A percentile compares a stretch with the other conserved stretches of the same genome.
phyloP scores from a whole-genome alignment of 2,329 filamentous ascomycete species.

The Paramyrothecium roridum region DNA sequence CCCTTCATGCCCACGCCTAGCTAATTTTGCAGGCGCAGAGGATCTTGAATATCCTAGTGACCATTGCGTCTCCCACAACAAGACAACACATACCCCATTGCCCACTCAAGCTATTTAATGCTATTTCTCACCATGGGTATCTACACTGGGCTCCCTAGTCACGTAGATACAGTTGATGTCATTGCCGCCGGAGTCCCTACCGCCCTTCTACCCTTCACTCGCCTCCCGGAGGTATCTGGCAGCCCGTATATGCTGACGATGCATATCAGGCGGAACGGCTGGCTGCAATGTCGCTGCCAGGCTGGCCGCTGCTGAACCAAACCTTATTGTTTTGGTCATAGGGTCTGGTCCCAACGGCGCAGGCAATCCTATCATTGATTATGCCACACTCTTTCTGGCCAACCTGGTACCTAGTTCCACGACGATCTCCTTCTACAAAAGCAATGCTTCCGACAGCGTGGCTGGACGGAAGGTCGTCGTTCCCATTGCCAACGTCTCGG shows the following conservation, averaged over 20 bases:
- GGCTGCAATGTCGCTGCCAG: slow-evolving; percentile 25
- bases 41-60: too few relatives aligned
- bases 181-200: slow-evolving; percentile 18
- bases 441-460: slow-evolving; percentile 16
- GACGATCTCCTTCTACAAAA: slow-evolving; percentile 21
- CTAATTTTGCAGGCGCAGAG: too few relatives aligned
- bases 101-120: too few relatives aligned
- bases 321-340: slow-evolving; percentile 25
- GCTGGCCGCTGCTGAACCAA: slow-evolving; percentile 23
- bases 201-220: slow-evolving; percentile 4
- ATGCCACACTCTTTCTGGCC: slow-evolving; percentile 21
- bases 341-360: slow-evolving; percentile 25
- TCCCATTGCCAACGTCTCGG: slow-evolving; percentile 21
- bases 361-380: slow-evolving; percentile 19
- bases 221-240: background rate
- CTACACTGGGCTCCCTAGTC: background rate
- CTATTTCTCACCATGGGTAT: slow-evolving; percentile 12
- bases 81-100: too few relatives aligned
- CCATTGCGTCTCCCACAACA: too few relatives aligned
- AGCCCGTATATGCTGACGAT: background rate
- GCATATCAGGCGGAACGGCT: slow-evolving; percentile 22
- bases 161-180: slow-evolving; percentile 10
- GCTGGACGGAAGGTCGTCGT: slow-evolving; percentile 19
- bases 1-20: too few relatives aligned
- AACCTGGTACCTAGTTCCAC: slow-evolving; percentile 17